Percentiles rank a stretch among this genome's conserved stretches.
phyloP scores from a whole-genome alignment of 73 alveolate species.

The Paraurostyla sp. region DNA sequence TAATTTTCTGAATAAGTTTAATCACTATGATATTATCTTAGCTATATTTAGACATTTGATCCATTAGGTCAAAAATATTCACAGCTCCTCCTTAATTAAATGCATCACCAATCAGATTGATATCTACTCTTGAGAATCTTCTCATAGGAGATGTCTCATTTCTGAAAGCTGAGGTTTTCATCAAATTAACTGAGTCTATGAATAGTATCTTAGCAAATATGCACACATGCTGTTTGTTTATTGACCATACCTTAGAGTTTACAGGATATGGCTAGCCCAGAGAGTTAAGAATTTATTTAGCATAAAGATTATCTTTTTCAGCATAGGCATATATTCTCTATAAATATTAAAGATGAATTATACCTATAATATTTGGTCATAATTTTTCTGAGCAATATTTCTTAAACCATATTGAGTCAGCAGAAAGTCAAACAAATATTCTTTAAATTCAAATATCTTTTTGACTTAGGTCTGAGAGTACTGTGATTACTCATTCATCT shows the following conservation, averaged over 20 bases:
- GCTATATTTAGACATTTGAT: not conserved
- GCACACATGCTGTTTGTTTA: constrained; percentile 15
- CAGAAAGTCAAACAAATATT: constrained; percentile 27
- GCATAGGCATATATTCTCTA: constrained; percentile 21
- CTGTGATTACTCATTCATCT: constrained; percentile 13
- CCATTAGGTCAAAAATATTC: constrained; percentile 1
- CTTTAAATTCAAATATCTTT: constrained; percentile 9
- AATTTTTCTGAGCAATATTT: constrained; percentile 37
- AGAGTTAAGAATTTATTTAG: not conserved
- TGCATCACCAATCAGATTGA: not conserved
- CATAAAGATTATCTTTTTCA: constrained; percentile 5
- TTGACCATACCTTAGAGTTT: not conserved
- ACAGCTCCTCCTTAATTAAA: not conserved
- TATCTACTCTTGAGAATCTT: constrained; percentile 52
- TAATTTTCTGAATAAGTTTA: not conserved
- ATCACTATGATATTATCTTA: not conserved
- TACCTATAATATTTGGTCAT: constrained; percentile 20
- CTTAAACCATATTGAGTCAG: constrained; percentile 30
- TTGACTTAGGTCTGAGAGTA: not conserved
- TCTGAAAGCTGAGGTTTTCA: not conserved
- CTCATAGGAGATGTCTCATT: constrained; percentile 27
- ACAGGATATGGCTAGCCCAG: not conserved
- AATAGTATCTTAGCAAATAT: constrained; percentile 18
- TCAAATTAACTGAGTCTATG: not conserved
- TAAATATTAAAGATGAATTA: not conserved